Evolutionary conservation across 495 filamentous ascomycete genomes (phyloP).

Genomic region (Bombardia bombarda): DNA sequence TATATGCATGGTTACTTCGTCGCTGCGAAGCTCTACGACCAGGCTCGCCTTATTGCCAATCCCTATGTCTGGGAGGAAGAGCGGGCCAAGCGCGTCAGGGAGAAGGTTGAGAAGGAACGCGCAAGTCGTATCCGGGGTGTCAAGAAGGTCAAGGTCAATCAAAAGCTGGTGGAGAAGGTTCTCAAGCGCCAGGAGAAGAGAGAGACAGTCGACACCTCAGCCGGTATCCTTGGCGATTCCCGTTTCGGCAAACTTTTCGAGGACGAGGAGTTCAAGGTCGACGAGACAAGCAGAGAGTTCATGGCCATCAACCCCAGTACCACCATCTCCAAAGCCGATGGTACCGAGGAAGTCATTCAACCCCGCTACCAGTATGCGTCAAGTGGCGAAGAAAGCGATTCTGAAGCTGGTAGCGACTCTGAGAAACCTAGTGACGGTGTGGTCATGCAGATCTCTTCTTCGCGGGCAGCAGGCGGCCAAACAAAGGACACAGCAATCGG

Average conservation of each 20-base stretch:
- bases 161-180: slow-evolving; percentile 74
- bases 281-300: slow-evolving; percentile 86
- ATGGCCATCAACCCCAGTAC: slow-evolving; percentile 79
- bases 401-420: slow-evolving; percentile 25
- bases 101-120: slow-evolving; percentile 90
- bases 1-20: slow-evolving; percentile 99
- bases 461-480: slow-evolving; percentile 49
- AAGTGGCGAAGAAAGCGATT: slow-evolving; percentile 13
- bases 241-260: slow-evolving; percentile 88
- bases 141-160: slow-evolving; percentile 89
- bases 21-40: slow-evolving; percentile 83
- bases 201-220: slow-evolving; percentile 53
- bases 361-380: neutral
- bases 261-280: slow-evolving; percentile 85
- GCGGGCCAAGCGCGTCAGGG: slow-evolving; percentile 74
- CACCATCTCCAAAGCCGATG: slow-evolving; percentile 21
- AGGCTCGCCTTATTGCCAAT: slow-evolving; percentile 85
- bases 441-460: slow-evolving; percentile 64
- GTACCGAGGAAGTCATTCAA: neutral
- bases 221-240: slow-evolving; percentile 64
- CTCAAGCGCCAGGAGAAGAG: slow-evolving; percentile 72
- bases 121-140: slow-evolving; percentile 84
- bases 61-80: slow-evolving; percentile 89
- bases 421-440: slow-evolving; percentile 35
- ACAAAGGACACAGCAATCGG: slow-evolving; percentile 61